These are phyloP conservation scores for Bacterosira constricta DNA, from an alignment of 108 stramenopile species.

Conservation along the genomic window DNA sequence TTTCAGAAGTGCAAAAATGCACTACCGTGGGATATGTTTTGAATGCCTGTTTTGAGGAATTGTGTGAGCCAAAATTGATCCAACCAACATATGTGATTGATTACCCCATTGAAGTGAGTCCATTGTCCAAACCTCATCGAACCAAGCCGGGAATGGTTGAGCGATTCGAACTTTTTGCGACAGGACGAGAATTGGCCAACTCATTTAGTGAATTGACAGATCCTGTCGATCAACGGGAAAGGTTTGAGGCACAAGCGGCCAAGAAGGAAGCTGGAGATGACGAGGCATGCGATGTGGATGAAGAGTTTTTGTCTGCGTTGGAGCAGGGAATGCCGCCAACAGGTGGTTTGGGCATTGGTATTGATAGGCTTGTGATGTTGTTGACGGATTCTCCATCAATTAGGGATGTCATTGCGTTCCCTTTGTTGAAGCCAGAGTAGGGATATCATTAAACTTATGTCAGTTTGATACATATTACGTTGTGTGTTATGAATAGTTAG, in stretches of 20 bases:
- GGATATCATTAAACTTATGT: too few relatives aligned
- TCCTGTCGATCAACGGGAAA: slow-evolving; percentile 93
- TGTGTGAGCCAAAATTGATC: slow-evolving; percentile 93
- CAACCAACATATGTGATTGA: slow-evolving; percentile 99
- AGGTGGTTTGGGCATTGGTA: slow-evolving; percentile 97
- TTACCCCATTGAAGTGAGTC: slow-evolving; percentile 97
- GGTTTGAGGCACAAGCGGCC: slow-evolving; percentile 96
- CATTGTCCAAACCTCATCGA: slow-evolving; percentile 96
- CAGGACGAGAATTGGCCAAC: slow-evolving; percentile 96
- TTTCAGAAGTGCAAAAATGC: slow-evolving; percentile 67
- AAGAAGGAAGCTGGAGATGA: slow-evolving; percentile 96
- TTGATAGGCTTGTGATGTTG: slow-evolving; percentile 98
- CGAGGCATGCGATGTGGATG: slow-evolving; percentile 98
- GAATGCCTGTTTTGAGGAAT: slow-evolving; percentile 95
- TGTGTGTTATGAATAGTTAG: too few relatives aligned
- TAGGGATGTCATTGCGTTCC: slow-evolving; percentile 99
- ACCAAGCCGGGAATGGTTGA: slow-evolving; percentile 92
- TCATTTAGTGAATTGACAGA: slow-evolving; percentile 98
- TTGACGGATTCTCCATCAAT: slow-evolving; percentile 95
- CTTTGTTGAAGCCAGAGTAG: slow-evolving; percentile 84
- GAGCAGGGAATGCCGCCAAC: slow-evolving; percentile 99
- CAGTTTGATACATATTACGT: too few relatives aligned
- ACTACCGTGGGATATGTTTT: slow-evolving; percentile 89
- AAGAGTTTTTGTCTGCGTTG: slow-evolving; percentile 95
- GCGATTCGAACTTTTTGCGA: slow-evolving; percentile 97